phyloP scores from a whole-genome alignment of 139 green algal species.

The Nannochloris sp. region DNA sequence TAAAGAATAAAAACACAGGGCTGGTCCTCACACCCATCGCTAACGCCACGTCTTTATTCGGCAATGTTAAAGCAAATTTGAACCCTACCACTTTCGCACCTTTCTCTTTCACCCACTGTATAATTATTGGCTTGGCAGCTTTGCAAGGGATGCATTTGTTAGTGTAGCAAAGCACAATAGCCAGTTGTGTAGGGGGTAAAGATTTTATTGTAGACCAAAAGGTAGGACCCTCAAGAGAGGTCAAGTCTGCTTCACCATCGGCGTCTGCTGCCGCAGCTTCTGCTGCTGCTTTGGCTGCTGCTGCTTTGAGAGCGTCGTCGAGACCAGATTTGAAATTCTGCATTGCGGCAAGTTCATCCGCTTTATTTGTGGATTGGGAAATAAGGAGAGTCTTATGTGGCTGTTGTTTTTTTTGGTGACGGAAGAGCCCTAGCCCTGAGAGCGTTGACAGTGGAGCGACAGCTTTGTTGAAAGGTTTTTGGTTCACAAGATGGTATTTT shows the following conservation, averaged over 20 bases:
- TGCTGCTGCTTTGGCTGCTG: not conserved
- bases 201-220: conserved; percentile 1
- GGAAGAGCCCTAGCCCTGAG: too few species aligned
- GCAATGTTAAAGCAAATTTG: conserved; percentile 8
- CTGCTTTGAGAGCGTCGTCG: not conserved
- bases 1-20: conserved; percentile 2
- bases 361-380: too few species aligned
- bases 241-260: not conserved
- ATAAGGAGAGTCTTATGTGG: too few species aligned
- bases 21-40: conserved; percentile 1
- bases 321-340: not conserved
- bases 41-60: conserved; percentile 9
- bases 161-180: conserved; percentile 7
- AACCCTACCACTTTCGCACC: not conserved
- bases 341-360: not conserved
- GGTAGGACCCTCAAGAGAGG: not conserved
- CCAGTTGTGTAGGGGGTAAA: not conserved
- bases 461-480: too few species aligned
- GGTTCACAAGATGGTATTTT: too few species aligned
- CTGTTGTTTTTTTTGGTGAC: too few species aligned
- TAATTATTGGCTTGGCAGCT: conserved; percentile 1
- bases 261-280: not conserved
- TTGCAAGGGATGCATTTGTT: conserved; percentile 10
- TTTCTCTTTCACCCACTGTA: not conserved
- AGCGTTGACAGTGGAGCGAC: too few species aligned